phyloP scores from a whole-genome alignment of 73 alveolate species.

The Paramecium sonneborni region DNA sequence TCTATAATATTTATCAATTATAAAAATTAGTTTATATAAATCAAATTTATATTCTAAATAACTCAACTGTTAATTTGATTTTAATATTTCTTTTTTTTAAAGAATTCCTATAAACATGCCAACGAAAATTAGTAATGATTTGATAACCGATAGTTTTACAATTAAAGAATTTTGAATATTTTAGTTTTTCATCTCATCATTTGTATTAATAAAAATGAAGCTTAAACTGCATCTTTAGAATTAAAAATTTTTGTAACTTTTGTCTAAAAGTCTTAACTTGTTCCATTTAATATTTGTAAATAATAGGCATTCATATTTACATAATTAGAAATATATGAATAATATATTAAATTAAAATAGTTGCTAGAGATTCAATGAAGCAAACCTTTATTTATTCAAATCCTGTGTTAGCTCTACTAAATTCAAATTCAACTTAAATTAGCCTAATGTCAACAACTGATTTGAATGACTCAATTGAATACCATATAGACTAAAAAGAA shows the following conservation, averaged over 20 bases:
- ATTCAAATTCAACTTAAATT: neutral
- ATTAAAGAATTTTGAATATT: too few species aligned
- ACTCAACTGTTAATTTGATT: neutral
- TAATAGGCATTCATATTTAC: neutral
- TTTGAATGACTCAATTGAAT: conserved; percentile 36
- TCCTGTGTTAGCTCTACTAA: neutral
- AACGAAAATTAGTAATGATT: neutral
- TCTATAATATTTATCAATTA: too few species aligned
- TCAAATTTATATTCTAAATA: neutral
- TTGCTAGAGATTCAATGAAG: neutral
- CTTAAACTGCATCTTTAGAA: neutral
- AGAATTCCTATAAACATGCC: neutral
- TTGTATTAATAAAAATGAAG: neutral
- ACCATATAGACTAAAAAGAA: neutral
- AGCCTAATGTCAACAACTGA: neutral
- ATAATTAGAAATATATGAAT: neutral
- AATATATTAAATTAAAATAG: neutral
- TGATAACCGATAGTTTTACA: too few species aligned
- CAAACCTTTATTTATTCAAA: neutral
- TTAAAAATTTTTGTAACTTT: neutral
- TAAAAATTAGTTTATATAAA: neutral
- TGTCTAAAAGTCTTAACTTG: neutral
- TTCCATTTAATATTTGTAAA: neutral
- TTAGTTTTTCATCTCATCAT: neutral
- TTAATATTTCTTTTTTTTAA: neutral